Evolutionary conservation across 257 asterid species (phyloP).

Genomic region (Asclepias syriaca): DNA sequence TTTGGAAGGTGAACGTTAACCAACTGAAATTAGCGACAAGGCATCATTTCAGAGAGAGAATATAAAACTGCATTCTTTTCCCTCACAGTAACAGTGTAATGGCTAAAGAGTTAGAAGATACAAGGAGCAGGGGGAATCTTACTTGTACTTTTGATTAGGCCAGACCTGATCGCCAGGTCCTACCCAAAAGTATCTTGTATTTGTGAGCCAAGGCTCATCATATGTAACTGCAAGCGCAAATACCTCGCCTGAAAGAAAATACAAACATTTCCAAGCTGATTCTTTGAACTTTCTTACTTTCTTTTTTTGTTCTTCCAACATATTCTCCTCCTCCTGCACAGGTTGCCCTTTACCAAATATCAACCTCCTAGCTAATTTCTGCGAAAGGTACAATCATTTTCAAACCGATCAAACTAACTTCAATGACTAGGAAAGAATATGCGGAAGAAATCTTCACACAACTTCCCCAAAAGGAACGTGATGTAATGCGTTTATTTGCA

Average conservation of each 20-base stretch:
- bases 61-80: not conserved
- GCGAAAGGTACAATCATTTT: constrained; percentile 30
- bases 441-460: not conserved
- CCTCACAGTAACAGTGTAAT: not conserved
- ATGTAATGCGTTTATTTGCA: not conserved
- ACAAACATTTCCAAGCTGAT: constrained; percentile 95
- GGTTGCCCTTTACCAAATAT: constrained; percentile 65
- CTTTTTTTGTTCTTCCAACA: constrained; percentile 53
- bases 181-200: constrained; percentile 71
- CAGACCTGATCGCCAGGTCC: constrained; percentile 88
- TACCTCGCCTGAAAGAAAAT: constrained; percentile 83
- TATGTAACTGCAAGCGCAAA: constrained; percentile 72
- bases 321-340: constrained; percentile 34
- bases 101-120: not conserved
- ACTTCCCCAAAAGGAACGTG: not conserved
- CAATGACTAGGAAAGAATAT: not conserved
- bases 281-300: constrained; percentile 84
- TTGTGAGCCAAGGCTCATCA: constrained; percentile 85
- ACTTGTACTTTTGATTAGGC: constrained; percentile 91
- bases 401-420: constrained; percentile 11
- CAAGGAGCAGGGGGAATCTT: constrained; percentile 19
- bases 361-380: constrained; percentile 64
- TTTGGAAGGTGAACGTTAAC: not conserved
- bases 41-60: not conserved
- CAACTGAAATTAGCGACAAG: not conserved